Percentiles rank a stretch among this genome's conserved stretches.
These are phyloP conservation scores for Debaryomyces sp. DNA, from an alignment of 1,139 yeast species.

Conservation along the genomic window DNA sequence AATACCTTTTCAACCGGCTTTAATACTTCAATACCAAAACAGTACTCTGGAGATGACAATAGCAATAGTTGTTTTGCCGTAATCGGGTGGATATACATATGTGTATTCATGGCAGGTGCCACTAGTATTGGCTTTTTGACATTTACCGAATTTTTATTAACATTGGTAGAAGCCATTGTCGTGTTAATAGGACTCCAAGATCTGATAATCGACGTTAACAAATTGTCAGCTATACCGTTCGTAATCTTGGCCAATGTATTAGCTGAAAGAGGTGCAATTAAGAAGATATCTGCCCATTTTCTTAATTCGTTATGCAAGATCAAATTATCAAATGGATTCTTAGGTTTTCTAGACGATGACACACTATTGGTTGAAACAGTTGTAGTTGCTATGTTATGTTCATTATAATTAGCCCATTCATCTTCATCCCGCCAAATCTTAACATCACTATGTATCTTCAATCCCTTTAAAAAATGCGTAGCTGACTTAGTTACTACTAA, in stretches of 20 bases:
- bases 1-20: slow-evolving; percentile 92
- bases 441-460: slow-evolving; percentile 78
- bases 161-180: slow-evolving; percentile 14
- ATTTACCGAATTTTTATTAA: slow-evolving; percentile 13
- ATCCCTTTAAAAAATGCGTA: slow-evolving; percentile 76
- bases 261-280: slow-evolving; percentile 92
- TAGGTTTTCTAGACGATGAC: slow-evolving; percentile 28
- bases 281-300: slow-evolving; percentile 93
- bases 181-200: slow-evolving; percentile 77
- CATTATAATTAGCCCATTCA: slow-evolving; percentile 74
- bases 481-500: slow-evolving; percentile 84
- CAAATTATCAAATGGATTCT: slow-evolving; percentile 44
- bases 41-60: slow-evolving; percentile 46
- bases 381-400: slow-evolving; percentile 23
- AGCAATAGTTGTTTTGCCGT: slow-evolving; percentile 78
- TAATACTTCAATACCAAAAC: slow-evolving; percentile 69
- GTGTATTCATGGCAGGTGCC: slow-evolving; percentile 98
- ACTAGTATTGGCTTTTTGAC: slow-evolving; percentile 72
- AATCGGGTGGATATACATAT: slow-evolving; percentile 93
- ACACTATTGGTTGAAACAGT: slow-evolving; percentile 12
- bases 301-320: slow-evolving; percentile 86
- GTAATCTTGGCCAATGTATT: slow-evolving; percentile 90
- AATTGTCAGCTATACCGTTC: slow-evolving; percentile 88
- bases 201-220: slow-evolving; percentile 79
- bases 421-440: slow-evolving; percentile 94